Evolutionary conservation across 805 yeast genomes (phyloP).

Genomic region (Metschnikowia amazonensis): DNA sequence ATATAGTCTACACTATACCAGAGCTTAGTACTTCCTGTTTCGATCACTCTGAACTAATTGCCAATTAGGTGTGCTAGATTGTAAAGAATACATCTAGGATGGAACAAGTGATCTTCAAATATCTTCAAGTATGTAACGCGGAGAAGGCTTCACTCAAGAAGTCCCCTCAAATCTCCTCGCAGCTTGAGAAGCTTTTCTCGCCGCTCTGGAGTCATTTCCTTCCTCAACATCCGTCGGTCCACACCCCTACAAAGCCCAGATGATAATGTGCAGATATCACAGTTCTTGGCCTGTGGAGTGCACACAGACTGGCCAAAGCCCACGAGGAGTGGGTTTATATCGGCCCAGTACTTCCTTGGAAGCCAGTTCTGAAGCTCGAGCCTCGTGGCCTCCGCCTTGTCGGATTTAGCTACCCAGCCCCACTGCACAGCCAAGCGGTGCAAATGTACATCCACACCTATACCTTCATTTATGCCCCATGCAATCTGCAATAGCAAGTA

Average conservation of each 20-base stretch:
- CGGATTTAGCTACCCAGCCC: constrained; percentile 61
- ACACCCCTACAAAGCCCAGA: constrained; percentile 56
- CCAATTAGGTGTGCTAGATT: too few species aligned
- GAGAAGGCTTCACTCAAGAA: too few species aligned
- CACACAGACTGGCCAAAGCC: constrained; percentile 94
- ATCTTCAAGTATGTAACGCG: too few species aligned
- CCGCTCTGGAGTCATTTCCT: constrained; percentile 26
- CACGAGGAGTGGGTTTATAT: constrained; percentile 79
- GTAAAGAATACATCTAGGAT: too few species aligned
- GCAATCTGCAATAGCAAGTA: constrained; percentile 75
- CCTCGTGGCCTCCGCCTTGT: constrained; percentile 76
- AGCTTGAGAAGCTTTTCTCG: constrained; percentile 26
- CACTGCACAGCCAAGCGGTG: constrained; percentile 77
- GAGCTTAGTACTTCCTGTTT: too few species aligned
- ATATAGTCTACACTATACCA: too few species aligned
- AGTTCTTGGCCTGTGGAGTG: constrained; percentile 61
- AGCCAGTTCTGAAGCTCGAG: constrained; percentile 67
- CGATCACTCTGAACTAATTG: too few species aligned
- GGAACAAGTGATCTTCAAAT: too few species aligned
- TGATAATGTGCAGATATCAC: constrained; percentile 66
- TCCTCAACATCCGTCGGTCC: constrained; percentile 41
- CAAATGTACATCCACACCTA: constrained; percentile 94
- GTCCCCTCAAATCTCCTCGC: constrained; percentile 25
- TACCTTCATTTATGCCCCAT: constrained; percentile 73
- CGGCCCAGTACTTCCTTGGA: constrained; percentile 71